phyloP scores from a whole-genome alignment of 345 rosid genomes.

The Excoecaria cochinchinensis region DNA sequence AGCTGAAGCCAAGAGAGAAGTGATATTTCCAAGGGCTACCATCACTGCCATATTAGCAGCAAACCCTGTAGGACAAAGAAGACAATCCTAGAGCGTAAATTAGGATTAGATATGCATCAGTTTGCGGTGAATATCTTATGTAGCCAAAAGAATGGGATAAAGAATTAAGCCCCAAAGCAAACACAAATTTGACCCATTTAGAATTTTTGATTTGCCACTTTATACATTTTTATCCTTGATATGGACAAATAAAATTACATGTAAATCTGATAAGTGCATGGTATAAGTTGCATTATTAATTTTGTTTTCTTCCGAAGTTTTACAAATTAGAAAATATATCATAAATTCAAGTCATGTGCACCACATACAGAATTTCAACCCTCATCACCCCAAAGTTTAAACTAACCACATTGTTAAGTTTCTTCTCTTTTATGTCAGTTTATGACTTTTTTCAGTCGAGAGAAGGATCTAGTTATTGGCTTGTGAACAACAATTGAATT shows the following conservation, averaged over 20 bases:
- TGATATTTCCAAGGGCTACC: conserved; percentile 85
- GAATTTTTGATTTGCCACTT: neutral
- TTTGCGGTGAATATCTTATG: conserved; percentile 12
- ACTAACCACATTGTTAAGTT: neutral
- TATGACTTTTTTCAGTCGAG: neutral
- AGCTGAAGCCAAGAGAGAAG: conserved; percentile 55
- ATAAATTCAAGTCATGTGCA: neutral
- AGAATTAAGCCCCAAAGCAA: conserved; percentile 5
- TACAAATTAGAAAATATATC: neutral
- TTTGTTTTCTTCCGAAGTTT: neutral
- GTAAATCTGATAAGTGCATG: neutral
- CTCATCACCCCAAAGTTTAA: neutral
- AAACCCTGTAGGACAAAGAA: conserved; percentile 97
- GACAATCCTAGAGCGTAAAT: conserved; percentile 71
- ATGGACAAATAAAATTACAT: neutral
- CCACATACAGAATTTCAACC: neutral
- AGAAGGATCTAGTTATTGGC: neutral
- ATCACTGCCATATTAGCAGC: conserved; percentile 92
- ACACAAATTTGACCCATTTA: neutral
- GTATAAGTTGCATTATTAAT: neutral
- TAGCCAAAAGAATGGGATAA: neutral
- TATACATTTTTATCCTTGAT: neutral
- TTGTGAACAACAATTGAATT: neutral
- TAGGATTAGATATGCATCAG: conserved; percentile 30
- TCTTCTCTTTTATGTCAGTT: neutral